Evolutionary conservation across 1,139 yeast species (phyloP).

Genomic region (Diutina ranongensis): DNA sequence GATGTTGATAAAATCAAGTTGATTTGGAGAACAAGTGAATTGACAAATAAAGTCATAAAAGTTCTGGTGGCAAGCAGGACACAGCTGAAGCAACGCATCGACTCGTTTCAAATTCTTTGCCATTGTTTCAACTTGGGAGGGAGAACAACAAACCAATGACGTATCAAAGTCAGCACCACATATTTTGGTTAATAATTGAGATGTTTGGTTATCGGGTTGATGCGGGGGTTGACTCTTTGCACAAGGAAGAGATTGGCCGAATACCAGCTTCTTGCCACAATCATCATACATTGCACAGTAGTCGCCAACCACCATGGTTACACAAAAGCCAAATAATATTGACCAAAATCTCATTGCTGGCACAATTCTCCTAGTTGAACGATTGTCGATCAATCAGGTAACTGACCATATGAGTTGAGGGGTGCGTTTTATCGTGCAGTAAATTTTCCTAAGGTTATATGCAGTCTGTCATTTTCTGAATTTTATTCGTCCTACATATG

Average conservation of each 20-base stretch:
- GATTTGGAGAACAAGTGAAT: slow-evolving; percentile 85
- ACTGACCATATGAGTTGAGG: too few relatives aligned
- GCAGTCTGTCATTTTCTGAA: too few relatives aligned
- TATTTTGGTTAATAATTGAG: slow-evolving; percentile 35
- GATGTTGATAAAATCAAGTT: slow-evolving; percentile 61
- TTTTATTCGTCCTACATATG: too few relatives aligned
- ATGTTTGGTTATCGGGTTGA: slow-evolving; percentile 32
- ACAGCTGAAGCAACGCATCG: slow-evolving; percentile 72
- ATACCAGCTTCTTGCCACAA: slow-evolving; percentile 74
- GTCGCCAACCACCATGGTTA: background rate
- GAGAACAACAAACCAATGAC: slow-evolving; percentile 28
- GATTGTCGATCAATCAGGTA: too few relatives aligned
- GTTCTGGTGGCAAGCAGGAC: slow-evolving; percentile 89
- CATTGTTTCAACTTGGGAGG: slow-evolving; percentile 22
- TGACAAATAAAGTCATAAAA: slow-evolving; percentile 79
- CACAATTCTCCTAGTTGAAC: too few relatives aligned
- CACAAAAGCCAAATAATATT: too few relatives aligned
- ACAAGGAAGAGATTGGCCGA: slow-evolving; percentile 76
- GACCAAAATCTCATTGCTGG: too few relatives aligned
- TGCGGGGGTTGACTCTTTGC: slow-evolving; percentile 42
- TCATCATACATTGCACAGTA: slow-evolving; percentile 46
- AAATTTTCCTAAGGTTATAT: too few relatives aligned
- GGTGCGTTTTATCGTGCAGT: too few relatives aligned
- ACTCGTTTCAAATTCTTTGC: slow-evolving; percentile 55
- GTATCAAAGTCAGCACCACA: slow-evolving; percentile 63